Evolutionary conservation across 2,329 filamentous ascomycete genomes (phyloP).

Genomic region (Pseudogymnoascus sp.): DNA sequence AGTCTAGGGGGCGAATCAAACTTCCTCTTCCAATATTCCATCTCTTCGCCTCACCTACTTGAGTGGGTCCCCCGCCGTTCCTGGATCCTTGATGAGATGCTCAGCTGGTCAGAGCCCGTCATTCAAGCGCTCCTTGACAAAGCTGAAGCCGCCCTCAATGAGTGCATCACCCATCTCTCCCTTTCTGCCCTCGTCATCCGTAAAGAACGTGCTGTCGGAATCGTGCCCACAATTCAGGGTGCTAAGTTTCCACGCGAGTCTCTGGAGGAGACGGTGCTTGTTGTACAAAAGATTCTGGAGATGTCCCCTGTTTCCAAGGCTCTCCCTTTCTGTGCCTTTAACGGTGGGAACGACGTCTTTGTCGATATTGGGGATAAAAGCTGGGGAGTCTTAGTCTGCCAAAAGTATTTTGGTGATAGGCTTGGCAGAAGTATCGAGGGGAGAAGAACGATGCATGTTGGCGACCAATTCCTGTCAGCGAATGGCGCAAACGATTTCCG

Average conservation of each 20-base stretch:
- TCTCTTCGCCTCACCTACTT: constrained; percentile 58
- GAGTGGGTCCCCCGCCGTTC: constrained; percentile 55
- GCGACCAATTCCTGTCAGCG: constrained; percentile 92
- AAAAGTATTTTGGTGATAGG: constrained; percentile 67
- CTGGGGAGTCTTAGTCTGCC: constrained; percentile 88
- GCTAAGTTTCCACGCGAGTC: constrained; percentile 75
- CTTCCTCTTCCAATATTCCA: constrained; percentile 79
- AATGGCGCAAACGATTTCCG: constrained; percentile 92
- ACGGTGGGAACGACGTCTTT: constrained; percentile 95
- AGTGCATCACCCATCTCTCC: constrained; percentile 72
- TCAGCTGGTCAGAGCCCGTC: constrained; percentile 65
- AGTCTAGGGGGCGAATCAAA: constrained; percentile 97
- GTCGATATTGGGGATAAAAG: constrained; percentile 98
- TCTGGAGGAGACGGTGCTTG: constrained; percentile 90
- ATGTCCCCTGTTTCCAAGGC: constrained; percentile 59
- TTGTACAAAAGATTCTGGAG: constrained; percentile 88
- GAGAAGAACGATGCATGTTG: constrained; percentile 82
- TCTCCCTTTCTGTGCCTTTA: constrained; percentile 95
- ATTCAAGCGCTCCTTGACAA: constrained; percentile 79
- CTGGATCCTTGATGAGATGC: constrained; percentile 76
- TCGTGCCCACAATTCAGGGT: constrained; percentile 57
- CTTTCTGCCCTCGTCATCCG: constrained; percentile 74
- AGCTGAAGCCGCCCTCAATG: constrained; percentile 74
- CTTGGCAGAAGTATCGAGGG: constrained; percentile 48
- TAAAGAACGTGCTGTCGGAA: constrained; percentile 81